Evolutionary conservation across 768 basidiomycete genomes (phyloP).

Genomic region (Russula sp.): DNA sequence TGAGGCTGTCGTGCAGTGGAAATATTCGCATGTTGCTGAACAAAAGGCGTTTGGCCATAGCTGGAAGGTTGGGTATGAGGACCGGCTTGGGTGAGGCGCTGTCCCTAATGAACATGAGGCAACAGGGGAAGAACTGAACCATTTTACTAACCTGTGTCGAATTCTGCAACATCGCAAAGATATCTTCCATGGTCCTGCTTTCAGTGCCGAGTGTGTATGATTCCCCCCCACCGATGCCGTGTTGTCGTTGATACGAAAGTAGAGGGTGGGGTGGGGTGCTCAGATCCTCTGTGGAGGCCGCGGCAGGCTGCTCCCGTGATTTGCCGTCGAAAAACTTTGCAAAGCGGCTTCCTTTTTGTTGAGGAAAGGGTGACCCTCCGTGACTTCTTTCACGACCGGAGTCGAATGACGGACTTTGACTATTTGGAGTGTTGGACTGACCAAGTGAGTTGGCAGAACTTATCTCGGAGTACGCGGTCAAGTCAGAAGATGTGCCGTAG

Average conservation of each 20-base stretch:
- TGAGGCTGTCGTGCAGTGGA: constrained; percentile 30
- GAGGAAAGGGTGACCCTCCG: constrained; percentile 39
- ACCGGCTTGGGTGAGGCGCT: constrained; percentile 17
- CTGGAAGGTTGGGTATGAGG: constrained; percentile 23
- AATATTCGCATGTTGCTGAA: constrained; percentile 27
- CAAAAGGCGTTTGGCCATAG: constrained; percentile 24
- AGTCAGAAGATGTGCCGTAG: constrained; percentile 3
- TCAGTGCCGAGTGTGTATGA: constrained; percentile 37
- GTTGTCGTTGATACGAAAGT: constrained; percentile 34
- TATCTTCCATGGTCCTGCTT: constrained; percentile 64
- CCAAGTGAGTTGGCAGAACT: constrained; percentile 4
- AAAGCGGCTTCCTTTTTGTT: constrained; percentile 71
- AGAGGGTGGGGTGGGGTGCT: constrained; percentile 39
- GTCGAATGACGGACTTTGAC: constrained; percentile 21
- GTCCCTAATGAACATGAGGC: constrained; percentile 10
- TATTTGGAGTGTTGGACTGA: constrained; percentile 12
- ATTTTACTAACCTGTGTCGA: constrained; percentile 55
- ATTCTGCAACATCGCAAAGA: constrained; percentile 73
- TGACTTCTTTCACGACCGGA: constrained; percentile 20
- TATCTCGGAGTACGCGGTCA: constrained; percentile 10
- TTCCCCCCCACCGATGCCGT: constrained; percentile 37
- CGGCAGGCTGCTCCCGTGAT: constrained; percentile 36
- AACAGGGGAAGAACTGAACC: neutral
- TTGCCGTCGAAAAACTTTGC: constrained; percentile 86
- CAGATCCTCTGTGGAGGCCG: constrained; percentile 31